Evolutionary conservation across 768 basidiomycete species (phyloP), one percentile per base, ranked within the genome.

Genomic region (Leccinum longicurvipes): DNA sequence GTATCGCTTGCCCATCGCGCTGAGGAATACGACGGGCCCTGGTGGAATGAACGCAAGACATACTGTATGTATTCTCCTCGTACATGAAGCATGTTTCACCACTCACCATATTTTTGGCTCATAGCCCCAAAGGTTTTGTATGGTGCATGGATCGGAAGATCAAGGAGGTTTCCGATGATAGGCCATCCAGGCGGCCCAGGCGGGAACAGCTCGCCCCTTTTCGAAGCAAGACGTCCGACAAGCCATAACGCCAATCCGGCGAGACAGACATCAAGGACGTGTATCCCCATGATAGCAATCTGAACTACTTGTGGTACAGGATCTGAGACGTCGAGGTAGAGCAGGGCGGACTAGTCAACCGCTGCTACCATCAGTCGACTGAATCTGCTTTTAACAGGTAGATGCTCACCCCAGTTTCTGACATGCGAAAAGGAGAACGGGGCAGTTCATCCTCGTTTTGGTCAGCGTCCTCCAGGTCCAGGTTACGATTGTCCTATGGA

Each of bases 131-230:
- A 81, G 0, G 77, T 79, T 15, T 78, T 54, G 79, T 82, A 83
- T 54, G 79, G 77, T 49, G 73, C 69, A 34, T 74, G 70, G 15
- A 68, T 67, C 25, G 82, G 82, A 75, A 84, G 77, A 55, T 84
- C 80, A n/a, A 82, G 64, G 11, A 80, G 61, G 59, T 83, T 84
- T 28, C 83, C 82, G 39, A 84, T 68, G 6, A 85, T 27, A 6
- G 74, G 81, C 47, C 54, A 56, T 23, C 55, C 59, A n/a, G 36
- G 10, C 1, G 63, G 62, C 3, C 63, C 60, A 23, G 55, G 63
- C 5, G 56, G 63, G 19, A 44, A 51, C 1, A 34, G 56, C 2
- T n/a, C 3, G 5, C 1, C 36, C 29, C 9, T 50, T 14, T 12
- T 41, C 45, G 29, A 28, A 5, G 32, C 2, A 24, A 51, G 11